phyloP scores from a whole-genome alignment of 2,329 filamentous ascomycete species.

The Calycina herbarum region DNA sequence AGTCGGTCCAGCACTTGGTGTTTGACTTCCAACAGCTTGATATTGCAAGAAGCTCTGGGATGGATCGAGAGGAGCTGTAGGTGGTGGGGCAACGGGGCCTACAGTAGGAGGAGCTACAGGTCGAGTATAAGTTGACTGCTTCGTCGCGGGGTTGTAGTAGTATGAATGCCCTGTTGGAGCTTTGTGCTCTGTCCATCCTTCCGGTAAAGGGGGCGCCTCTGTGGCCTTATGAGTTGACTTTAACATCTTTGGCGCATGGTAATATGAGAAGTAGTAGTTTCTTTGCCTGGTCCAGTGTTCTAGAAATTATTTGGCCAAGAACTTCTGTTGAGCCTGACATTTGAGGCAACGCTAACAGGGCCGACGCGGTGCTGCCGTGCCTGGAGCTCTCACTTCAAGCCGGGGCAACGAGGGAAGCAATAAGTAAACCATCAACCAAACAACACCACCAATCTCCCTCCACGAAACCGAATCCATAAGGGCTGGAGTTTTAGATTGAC shows the following conservation, averaged over 20 bases:
- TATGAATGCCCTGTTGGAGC: constrained; percentile 82
- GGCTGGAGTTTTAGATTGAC: neutral
- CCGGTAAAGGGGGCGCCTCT: constrained; percentile 58
- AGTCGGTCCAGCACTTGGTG: constrained; percentile 39
- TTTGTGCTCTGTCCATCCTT: constrained; percentile 91
- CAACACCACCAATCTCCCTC: neutral
- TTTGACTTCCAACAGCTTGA: constrained; percentile 42
- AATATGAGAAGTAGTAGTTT: neutral
- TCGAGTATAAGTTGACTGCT: constrained; percentile 83
- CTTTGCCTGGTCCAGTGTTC: neutral
- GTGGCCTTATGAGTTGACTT: constrained; percentile 74
- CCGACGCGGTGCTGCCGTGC: constrained; percentile 27
- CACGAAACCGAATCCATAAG: neutral
- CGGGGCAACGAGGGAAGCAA: constrained; percentile 8
- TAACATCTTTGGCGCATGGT: constrained; percentile 54
- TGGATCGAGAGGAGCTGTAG: constrained; percentile 34
- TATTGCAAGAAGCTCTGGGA: constrained; percentile 46
- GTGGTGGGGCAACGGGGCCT: constrained; percentile 15
- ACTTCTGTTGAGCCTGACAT: constrained; percentile 10
- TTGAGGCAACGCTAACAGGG: constrained; percentile 15
- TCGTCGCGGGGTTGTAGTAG: constrained; percentile 81
- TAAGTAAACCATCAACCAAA: constrained; percentile 15
- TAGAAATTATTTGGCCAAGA: constrained; percentile 9
- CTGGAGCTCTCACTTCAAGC: constrained; percentile 16
- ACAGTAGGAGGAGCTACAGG: constrained; percentile 49